phyloP scores from a whole-genome alignment of 163 green algal genomes.

The Prototheca cutis region DNA sequence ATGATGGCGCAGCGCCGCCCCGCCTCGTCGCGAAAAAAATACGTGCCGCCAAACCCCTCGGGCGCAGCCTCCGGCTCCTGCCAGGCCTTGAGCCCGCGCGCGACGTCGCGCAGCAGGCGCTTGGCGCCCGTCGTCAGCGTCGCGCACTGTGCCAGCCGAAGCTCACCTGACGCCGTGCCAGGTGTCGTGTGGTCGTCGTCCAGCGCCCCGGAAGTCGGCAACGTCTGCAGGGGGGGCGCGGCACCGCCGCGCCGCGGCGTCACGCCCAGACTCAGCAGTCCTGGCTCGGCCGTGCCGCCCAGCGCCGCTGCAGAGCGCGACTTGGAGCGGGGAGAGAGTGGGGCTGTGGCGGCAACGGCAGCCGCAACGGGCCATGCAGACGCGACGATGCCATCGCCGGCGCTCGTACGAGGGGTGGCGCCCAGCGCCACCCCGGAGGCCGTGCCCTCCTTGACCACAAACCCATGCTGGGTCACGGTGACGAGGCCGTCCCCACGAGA shows the following conservation, averaged over 20 bases:
- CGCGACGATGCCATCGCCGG: too few species aligned
- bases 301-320: not conserved
- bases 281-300: not conserved
- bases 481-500: constrained; percentile 3
- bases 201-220: constrained; percentile 2
- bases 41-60: constrained; percentile 87
- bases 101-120: constrained; percentile 55
- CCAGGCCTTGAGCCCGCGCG: constrained; percentile 46
- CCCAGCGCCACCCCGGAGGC: not conserved
- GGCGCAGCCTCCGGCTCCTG: constrained; percentile 48
- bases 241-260: not conserved
- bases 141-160: constrained; percentile 24
- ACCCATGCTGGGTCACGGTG: constrained; percentile 24
- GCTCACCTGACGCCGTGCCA: constrained; percentile 7
- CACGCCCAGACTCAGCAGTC: constrained; percentile 2
- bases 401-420: too few species aligned
- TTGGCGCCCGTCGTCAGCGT: constrained; percentile 49
- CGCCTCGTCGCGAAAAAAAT: constrained; percentile 72
- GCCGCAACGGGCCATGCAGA: too few species aligned
- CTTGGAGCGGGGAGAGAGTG: not conserved
- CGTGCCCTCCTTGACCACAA: constrained; percentile 15
- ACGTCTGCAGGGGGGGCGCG: not conserved
- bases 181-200: constrained; percentile 2
- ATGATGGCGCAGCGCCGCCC: constrained; percentile 78
- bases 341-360: too few species aligned